These are phyloP conservation scores for Mucor piriformis DNA, from an alignment of 371 early-diverging fungal genomes.

Conservation along the genomic window DNA sequence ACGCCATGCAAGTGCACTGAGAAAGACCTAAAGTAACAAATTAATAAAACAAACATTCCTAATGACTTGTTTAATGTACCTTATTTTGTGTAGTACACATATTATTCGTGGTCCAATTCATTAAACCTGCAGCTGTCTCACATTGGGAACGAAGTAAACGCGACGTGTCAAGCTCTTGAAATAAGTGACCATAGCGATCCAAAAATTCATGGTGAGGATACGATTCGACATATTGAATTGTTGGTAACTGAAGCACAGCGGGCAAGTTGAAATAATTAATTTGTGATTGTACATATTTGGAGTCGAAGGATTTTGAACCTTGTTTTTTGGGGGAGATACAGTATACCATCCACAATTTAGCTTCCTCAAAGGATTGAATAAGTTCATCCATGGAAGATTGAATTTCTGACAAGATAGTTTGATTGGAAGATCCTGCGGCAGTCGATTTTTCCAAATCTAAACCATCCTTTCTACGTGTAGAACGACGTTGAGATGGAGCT, in stretches of 20 bases:
- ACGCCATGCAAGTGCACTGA: constrained; percentile 76
- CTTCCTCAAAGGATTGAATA: constrained; percentile 77
- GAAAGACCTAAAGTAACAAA: constrained; percentile 54
- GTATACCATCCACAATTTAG: constrained; percentile 84
- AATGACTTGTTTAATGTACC: constrained; percentile 24
- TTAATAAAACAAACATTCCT: background rate
- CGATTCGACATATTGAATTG: constrained; percentile 58
- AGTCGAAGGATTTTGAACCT: constrained; percentile 58
- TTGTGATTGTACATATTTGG: constrained; percentile 61
- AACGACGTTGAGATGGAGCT: constrained; percentile 42
- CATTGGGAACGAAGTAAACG: constrained; percentile 53
- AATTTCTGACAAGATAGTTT: constrained; percentile 61
- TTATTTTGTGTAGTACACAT: constrained; percentile 71
- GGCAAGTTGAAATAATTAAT: constrained; percentile 55
- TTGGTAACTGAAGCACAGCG: constrained; percentile 51
- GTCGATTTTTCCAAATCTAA: constrained; percentile 14
- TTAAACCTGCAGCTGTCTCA: constrained; percentile 58
- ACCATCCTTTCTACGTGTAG: constrained; percentile 26
- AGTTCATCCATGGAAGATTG: constrained; percentile 79
- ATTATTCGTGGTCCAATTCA: constrained; percentile 70
- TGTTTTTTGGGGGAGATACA: constrained; percentile 78
- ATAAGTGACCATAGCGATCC: constrained; percentile 64
- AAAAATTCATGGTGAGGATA: constrained; percentile 68
- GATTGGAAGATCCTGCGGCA: background rate
- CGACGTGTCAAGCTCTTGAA: constrained; percentile 46